Base-by-base conservation (phyloP, 371 early-diverging fungal genomes). In the Mucor irregularis region DNA sequence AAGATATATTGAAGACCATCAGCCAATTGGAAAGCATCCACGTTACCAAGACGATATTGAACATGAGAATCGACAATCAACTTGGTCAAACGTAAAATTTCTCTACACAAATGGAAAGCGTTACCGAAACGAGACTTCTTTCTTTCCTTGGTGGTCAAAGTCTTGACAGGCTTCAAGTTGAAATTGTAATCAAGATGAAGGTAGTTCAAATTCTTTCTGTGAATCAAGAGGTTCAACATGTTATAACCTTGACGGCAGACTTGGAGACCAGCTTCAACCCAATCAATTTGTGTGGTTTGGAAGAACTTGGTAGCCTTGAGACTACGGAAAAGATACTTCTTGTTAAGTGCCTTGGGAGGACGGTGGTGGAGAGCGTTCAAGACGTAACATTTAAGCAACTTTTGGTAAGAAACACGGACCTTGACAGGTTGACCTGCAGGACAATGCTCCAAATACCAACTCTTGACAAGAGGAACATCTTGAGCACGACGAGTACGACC, bases 51-150 rank as follows among this genome's bases (percentile, higher is more conserved):
- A 55, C 98, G 93, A 66, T 95, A 97, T 74, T 97, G 96, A 19
- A 98, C 97, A 71, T 98, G 96, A 7, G 95, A 83, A 65, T 99
- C 99, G 13, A 99, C 98, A 53, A 99, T 83, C 35, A 97, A 80
- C 76, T 99, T 99, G n/a, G 97, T 93, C 49, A 99, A 78, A 35
- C 98, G 91, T 33, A 99, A 80, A 48, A 99, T 94, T 81, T 99
- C 99, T 73, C 99, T 90, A 67, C 79, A 75, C 63, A 91, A 79
- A 74, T 93, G 98, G 84, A 99, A 99, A 5, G 99, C 95, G 63
- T 95, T 95, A 54, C 99, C 99, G 71, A 99, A 96, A 19, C 99
- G 87, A 24, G 96, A 95, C 80, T 97, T 99, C 74, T 99, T 99
- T 66, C 99, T 87, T 74, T 99, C 99, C 78, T 99, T 99, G 33